Evolutionary conservation across 139 green algal species (phyloP), one percentile per base, ranked within the genome.

Genomic region (Coelastrella sp.): DNA sequence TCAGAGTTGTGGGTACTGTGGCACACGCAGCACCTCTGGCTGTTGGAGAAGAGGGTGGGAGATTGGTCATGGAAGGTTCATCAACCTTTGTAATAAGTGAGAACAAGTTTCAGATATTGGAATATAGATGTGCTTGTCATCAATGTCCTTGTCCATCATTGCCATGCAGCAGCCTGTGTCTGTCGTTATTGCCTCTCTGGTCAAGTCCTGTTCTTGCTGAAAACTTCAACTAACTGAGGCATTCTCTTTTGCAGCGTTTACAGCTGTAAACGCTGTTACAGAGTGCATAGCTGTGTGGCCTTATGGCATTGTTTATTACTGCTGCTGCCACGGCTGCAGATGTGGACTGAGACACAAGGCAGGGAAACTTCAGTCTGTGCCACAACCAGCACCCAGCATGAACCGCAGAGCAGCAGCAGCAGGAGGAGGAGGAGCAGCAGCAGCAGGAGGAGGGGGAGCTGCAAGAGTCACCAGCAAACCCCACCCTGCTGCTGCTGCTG

Each of bases 11-110:
- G 82, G 65, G 19, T 78, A 79, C 65, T 87, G 82, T 56, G 82
- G 82, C 25, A 87, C 82, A 11, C 82, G 82, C 82, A 87, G n/a
- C 63, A 87, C 82, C 0, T 79, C 65, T 7, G 82, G 82, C 65
- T 87, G 82, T 17, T 87, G 82, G 82, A 20, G 82, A 7, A 68
- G 82, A 22, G 82, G 82, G 8, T 87, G 82, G 82, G 65, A 79
- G 65, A 61, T 87, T 61, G 82, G 35, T 6, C 8, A 68, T 12
- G 65, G 65, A 17, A 63, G 12, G 25, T 87, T 65, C 15, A 78
- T 78, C 82, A 87, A 87, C 82, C 63, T 87, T 10, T 87, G 82
- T 70, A 87, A 87, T 63, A 87, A 87, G 82, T 87, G 58, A 76
- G 82, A 15, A 59, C 10, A 0, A 19, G 58, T 60, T 17, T 59